Evolutionary conservation across 805 yeast species (phyloP), one percentile per base, ranked within the genome.

Genomic region (Blastobotrys attinorum): DNA sequence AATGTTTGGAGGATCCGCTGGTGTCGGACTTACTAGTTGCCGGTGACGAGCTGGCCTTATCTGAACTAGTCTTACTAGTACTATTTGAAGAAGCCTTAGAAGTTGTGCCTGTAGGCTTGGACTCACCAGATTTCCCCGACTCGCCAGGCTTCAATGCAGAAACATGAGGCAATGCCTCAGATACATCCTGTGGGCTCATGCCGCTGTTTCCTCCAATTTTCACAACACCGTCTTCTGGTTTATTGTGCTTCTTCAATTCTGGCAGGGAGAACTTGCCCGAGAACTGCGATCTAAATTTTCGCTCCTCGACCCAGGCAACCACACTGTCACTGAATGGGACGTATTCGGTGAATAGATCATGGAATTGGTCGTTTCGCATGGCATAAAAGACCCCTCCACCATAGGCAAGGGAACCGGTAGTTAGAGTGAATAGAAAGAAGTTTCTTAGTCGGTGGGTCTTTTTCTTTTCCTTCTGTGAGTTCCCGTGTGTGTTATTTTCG

Each of bases 251-350:
- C 36, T 32, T 32, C 6, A n/a, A 15, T 16, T 32, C 17, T 39
- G 31, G 13, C 37, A 40, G 20, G 33, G 25, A 25, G 35, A 33
- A 25, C 18, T 46, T 39, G 27, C 34, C 52, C 52, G 44, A 54
- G 38, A 53, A 53, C 32, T 53, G 45, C 39, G 51, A 47, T 42
- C 55, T 53, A 53, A 59, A 61, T 46, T 57, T 58, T 23, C 52
- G 51, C 46, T 64, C 68, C 50, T 80, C 84, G 42, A 73, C 65
- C 6, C 59, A 53, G 42, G 76, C 75, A 23, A 81, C 71, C 23
- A 74, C 62, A 18, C 63, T 61, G 53, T 78, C 83, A 31, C 79
- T 84, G 40, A 72, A 69, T 16, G 92, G 92, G 37, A 81, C 74
- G 46, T 73, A 73, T 50, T 79, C 79, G 18, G 78, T 69, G 60